These are phyloP conservation scores for Tetradesmus obliquus DNA, from an alignment of 139 green algal species.

Conservation along the genomic window DNA sequence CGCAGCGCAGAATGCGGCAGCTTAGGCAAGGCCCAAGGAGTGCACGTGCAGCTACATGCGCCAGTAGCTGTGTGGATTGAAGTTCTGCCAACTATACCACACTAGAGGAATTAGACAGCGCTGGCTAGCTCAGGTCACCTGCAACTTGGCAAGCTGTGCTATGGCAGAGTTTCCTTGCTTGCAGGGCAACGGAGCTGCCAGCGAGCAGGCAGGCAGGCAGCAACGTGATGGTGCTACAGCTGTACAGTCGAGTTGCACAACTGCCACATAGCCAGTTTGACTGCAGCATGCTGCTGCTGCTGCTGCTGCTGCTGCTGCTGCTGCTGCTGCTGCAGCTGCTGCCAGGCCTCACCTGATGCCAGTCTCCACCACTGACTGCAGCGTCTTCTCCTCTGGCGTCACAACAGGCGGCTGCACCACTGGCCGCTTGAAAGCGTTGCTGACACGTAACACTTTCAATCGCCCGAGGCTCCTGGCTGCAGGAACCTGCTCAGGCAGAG, in stretches of 20 bases:
- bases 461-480: not conserved
- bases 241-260: too few relatives aligned
- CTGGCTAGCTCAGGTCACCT: too few relatives aligned
- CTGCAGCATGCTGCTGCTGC: not conserved
- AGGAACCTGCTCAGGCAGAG: not conserved
- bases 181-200: too few relatives aligned
- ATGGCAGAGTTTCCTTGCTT: too few relatives aligned
- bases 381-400: slow-evolving; percentile 23
- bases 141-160: too few relatives aligned
- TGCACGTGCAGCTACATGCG: not conserved
- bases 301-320: not conserved
- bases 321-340: not conserved
- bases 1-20: too few relatives aligned
- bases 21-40: too few relatives aligned
- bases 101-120: too few relatives aligned
- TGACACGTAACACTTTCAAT: not conserved
- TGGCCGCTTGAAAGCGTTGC: slow-evolving; percentile 23
- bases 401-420: not conserved
- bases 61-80: not conserved
- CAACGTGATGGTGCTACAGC: too few relatives aligned
- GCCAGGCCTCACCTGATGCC: slow-evolving; percentile 14
- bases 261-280: too few relatives aligned
- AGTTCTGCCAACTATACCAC: too few relatives aligned
- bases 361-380: slow-evolving; percentile 34
- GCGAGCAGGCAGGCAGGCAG: too few relatives aligned